A percentile compares a stretch with the other conserved stretches of the same genome.
phyloP scores from a whole-genome alignment of 331 rosid species.

The Pyracantha coccinea region DNA sequence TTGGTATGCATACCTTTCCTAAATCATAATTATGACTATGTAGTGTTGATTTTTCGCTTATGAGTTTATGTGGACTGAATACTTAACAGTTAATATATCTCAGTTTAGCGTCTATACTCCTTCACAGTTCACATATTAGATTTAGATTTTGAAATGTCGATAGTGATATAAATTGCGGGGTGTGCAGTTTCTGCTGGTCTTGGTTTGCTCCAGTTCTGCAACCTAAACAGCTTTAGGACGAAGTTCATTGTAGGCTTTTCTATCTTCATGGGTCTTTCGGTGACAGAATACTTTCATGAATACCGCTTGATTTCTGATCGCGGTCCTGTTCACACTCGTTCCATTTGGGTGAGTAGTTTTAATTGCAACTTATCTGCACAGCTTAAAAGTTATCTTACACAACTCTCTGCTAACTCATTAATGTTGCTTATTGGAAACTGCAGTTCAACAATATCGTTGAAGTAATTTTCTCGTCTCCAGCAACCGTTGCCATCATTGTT shows the following conservation, averaged over 20 bases:
- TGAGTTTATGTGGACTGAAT: neutral
- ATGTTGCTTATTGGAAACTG: neutral
- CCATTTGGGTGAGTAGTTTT: slow-evolving; percentile 40
- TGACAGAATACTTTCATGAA: slow-evolving; percentile 64
- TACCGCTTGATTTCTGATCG: slow-evolving; percentile 34
- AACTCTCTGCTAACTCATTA: neutral
- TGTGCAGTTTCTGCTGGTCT: slow-evolving; percentile 73
- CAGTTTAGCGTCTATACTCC: neutral
- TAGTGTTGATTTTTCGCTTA: neutral
- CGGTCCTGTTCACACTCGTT: slow-evolving; percentile 66
- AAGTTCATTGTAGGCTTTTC: slow-evolving; percentile 74
- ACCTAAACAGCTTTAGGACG: slow-evolving; percentile 70
- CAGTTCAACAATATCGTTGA: slow-evolving; percentile 71
- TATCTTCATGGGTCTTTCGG: slow-evolving; percentile 75
- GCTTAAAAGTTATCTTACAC: neutral
- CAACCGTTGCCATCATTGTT: slow-evolving; percentile 58
- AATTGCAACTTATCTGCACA: neutral
- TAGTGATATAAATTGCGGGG: slow-evolving; percentile 6
- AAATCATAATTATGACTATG: neutral
- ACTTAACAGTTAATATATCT: neutral
- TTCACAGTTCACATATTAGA: neutral
- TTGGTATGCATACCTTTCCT: slow-evolving; percentile 40
- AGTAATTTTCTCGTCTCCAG: slow-evolving; percentile 73
- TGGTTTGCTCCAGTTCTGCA: slow-evolving; percentile 72
- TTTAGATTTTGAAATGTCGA: neutral